Evolutionary conservation across 2,329 filamentous ascomycete genomes (phyloP).

Genomic region (Triangularia setosa): DNA sequence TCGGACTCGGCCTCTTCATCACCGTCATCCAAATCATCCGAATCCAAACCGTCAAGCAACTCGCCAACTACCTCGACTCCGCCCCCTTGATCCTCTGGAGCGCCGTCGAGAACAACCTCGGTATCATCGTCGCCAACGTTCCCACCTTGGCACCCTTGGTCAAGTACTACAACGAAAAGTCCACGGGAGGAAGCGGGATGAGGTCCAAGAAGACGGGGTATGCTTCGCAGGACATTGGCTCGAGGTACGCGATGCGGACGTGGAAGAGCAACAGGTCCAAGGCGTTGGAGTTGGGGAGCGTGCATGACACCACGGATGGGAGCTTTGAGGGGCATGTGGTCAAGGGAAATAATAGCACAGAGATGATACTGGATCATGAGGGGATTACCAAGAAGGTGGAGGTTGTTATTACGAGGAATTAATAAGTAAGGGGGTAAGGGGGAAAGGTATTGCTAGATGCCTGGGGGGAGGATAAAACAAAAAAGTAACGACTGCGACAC

Average conservation of each 20-base stretch:
- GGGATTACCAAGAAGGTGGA: slow-evolving; percentile 24
- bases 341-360: slow-evolving; percentile 20
- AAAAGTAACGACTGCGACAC: background rate
- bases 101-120: slow-evolving; percentile 30
- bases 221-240: slow-evolving; percentile 1
- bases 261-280: slow-evolving; percentile 15
- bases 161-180: slow-evolving; percentile 26
- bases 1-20: slow-evolving; percentile 48
- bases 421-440: background rate
- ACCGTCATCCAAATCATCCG: slow-evolving; percentile 49
- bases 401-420: slow-evolving; percentile 18
- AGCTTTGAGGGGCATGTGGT: slow-evolving; percentile 15
- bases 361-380: slow-evolving; percentile 17
- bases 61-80: slow-evolving; percentile 43
- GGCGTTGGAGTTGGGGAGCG: slow-evolving; percentile 13
- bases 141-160: slow-evolving; percentile 30
- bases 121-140: slow-evolving; percentile 31
- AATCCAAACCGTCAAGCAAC: slow-evolving; percentile 44
- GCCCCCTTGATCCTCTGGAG: slow-evolving; percentile 36
- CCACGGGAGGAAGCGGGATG: background rate
- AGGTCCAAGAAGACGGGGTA: slow-evolving; percentile 6
- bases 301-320: slow-evolving; percentile 17
- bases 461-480: background rate
- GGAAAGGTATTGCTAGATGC: background rate
- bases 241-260: slow-evolving; percentile 15